phyloP scores from a whole-genome alignment of 2,329 filamentous ascomycete genomes.

The Penicillium sp. region DNA sequence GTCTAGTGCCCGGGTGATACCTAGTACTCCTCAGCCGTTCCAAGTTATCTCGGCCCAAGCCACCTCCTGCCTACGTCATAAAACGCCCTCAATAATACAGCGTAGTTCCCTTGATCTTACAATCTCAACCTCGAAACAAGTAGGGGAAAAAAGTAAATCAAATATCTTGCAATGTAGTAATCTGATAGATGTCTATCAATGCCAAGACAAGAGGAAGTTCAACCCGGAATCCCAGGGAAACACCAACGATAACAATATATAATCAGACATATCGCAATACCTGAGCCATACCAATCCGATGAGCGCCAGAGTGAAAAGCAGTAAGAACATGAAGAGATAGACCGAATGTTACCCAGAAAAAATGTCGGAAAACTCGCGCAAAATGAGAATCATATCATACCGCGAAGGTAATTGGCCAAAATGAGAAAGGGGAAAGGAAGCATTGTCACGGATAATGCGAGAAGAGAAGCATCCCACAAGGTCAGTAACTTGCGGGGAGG shows the following conservation, averaged over 20 bases:
- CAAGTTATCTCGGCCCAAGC: no score
- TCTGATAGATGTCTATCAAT: not conserved
- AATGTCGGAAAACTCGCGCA: conserved; percentile 9
- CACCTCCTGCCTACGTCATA: no score
- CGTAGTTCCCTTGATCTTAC: not conserved
- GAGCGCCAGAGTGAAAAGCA: conserved; percentile 21
- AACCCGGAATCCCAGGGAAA: not conserved
- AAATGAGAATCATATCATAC: conserved; percentile 13
- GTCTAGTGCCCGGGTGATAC: no score
- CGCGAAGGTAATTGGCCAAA: conserved; percentile 6
- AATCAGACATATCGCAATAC: conserved; percentile 13
- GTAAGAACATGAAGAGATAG: conserved; percentile 6
- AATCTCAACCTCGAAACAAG: no score
- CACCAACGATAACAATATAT: conserved; percentile 11
- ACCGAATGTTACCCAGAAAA: conserved; percentile 16
- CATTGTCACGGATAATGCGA: conserved; percentile 7
- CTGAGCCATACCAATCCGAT: conserved; percentile 14
- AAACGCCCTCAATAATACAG: no score
- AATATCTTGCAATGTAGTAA: conserved; percentile 4
- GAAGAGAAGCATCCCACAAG: conserved; percentile 3
- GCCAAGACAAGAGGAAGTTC: not conserved
- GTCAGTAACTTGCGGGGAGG: conserved; percentile 8
- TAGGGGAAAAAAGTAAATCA: not conserved
- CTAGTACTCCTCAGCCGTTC: no score
- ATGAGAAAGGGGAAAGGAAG: not conserved